A percentile compares a stretch with the other conserved stretches of the same genome.
Conservation (phyloP, 768 basidiomycete species). For the Mycena galopus region DNA sequence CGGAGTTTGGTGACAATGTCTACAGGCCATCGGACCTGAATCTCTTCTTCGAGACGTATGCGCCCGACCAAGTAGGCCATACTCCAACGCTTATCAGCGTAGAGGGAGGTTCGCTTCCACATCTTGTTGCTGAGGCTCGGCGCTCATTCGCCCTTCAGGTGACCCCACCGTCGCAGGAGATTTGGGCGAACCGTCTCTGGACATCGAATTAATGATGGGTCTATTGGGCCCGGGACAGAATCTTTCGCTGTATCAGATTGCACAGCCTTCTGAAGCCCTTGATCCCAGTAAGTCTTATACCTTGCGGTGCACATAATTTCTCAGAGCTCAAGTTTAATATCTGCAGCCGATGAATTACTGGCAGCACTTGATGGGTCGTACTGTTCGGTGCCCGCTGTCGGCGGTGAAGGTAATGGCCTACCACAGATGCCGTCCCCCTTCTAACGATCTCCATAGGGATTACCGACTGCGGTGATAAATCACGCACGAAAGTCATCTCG, state of each 20-base stretch:
- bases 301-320: not conserved
- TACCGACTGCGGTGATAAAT: slow-evolving; percentile 28
- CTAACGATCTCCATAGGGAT: slow-evolving; percentile 14
- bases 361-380: slow-evolving; percentile 26
- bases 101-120: slow-evolving; percentile 23
- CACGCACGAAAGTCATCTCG: slow-evolving; percentile 24
- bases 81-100: slow-evolving; percentile 27
- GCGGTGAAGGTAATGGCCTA: slow-evolving; percentile 9
- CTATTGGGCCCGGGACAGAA: slow-evolving; percentile 24
- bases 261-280: not conserved
- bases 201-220: slow-evolving; percentile 28
- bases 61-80: slow-evolving; percentile 15
- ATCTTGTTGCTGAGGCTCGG: not conserved
- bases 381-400: slow-evolving; percentile 16
- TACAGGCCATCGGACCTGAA: slow-evolving; percentile 23
- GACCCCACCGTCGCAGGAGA: slow-evolving; percentile 12
- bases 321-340: not conserved
- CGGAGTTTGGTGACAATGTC: slow-evolving; percentile 23
- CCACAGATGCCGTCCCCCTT: not conserved
- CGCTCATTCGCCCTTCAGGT: slow-evolving; percentile 2
- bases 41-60: slow-evolving; percentile 25
- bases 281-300: slow-evolving; percentile 25
- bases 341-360: slow-evolving; percentile 23
- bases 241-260: slow-evolving; percentile 27
- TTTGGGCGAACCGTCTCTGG: slow-evolving; percentile 26